Base-by-base conservation (phyloP, 139 green algal species). In the Ettlia oleoabundans region DNA sequence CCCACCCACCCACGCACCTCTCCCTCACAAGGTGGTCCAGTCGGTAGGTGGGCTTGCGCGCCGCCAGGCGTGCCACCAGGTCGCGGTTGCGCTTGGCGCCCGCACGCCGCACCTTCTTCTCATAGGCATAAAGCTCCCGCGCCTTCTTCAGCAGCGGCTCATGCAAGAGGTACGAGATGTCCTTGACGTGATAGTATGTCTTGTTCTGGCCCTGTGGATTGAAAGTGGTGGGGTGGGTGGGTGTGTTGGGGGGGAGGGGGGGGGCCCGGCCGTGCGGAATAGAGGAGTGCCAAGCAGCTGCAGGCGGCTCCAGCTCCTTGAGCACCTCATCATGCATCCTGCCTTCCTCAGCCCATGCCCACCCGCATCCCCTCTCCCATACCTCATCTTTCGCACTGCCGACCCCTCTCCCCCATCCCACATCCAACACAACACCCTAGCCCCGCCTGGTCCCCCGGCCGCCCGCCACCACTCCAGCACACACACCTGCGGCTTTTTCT, bases 111-210 rank as follows among this genome's bases (percentile, higher is more conserved):
- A 99, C 73, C 67, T 89, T 88, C 67, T 84, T 84, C 75, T 90
- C 81, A 43, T 84, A 85, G 18, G 74, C 81, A 33, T 72, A 38
- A 79, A 83, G 74, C 70, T 90, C 80, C 43, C 85, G 55, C 61
- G 42, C 80, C 94, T 95, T 96, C 28, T 95, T 85, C 2, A 99
- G 89, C 43, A 99, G 88, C 5, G 95, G 97, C 89, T 99, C 97
- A 76, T 99, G 96, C 32, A 92, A 81, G 52, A 99, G 89, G 85
- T 95, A 99, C 80, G 93, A 94, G 80, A 99, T 97, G 87, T 99
- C 97, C 88, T 99, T 99, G 33, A 94, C 80, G 81, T 99, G 97
- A 88, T 99, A 99, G 88, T 99, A 99, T 3, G 96, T 99, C 88
- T 99, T 99, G 90, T 98, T 92, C 47, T 91, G 90, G 1, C 97